Evolutionary conservation across 164 flowering plant species (phyloP), one percentile per base, ranked within the genome.

Genomic region (Stephania yunnanensis): DNA sequence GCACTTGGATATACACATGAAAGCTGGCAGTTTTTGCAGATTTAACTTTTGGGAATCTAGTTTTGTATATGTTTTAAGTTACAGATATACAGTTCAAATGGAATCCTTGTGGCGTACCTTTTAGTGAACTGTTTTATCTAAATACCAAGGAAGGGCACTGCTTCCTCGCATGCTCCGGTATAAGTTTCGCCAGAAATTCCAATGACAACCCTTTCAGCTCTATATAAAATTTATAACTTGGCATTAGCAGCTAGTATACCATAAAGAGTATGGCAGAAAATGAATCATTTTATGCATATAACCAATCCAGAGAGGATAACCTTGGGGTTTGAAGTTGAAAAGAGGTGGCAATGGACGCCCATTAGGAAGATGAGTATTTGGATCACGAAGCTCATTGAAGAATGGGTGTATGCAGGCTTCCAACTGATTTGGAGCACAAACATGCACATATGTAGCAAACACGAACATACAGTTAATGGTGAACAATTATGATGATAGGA

Each of bases 241-340:
- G 55, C 7, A 15, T 70, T 3, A 74, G 71, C 69, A 73, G 46
- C 66, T 70, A 58, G 2, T n/a, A 58, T n/a, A 58, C n/a, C 4
- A 58, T 15, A 58, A 19, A 58, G 64, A 15, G 64, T 58, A 13
- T 12, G 19, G 7, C 64, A 48, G 42, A 71, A 42, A 46, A 25
- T 25, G 25, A 25, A 25, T 25, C 25, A 12, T 42, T 13, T 45
- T 45, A 50, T 10, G 7, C 1, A 64, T 29, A 9, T 46, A 72
- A 11, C 20, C 15, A 58, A 70, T 48, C 29, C 72, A 68, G 70
- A 67, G 46, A 64, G 76, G 30, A 64, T 42, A 75, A 82, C 83
- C 85, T 76, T 82, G 82, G 52, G 85, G 73, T 75, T 80, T 82
- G 44, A 82, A 82, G 78, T 82, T 82, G 76, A 82, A 82, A 72